Evolutionary conservation across 1,284 basidiomycete genomes (phyloP).

Genomic region (Fistulina hepatica): DNA sequence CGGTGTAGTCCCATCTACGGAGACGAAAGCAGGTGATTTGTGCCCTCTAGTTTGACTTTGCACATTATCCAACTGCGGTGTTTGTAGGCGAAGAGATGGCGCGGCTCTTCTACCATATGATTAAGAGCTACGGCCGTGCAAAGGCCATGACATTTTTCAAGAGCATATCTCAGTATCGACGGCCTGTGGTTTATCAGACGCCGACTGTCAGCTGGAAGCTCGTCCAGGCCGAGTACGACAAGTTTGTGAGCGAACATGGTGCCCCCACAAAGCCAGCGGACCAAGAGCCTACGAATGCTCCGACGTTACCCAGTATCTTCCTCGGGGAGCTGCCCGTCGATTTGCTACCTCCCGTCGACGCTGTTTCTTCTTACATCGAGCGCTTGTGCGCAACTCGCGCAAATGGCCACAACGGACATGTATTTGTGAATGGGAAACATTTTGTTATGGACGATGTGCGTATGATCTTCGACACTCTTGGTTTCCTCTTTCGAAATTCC

Average conservation of each 20-base stretch:
- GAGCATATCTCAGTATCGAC: constrained; percentile 31
- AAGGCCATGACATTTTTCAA: constrained; percentile 56
- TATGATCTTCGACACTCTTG: no score
- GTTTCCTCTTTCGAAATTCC: constrained; percentile 7
- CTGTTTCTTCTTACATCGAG: constrained; percentile 37
- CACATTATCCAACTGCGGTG: not conserved
- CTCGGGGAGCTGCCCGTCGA: no score
- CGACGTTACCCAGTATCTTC: constrained; percentile 33
- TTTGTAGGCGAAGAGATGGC: constrained; percentile 57
- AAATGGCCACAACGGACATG: constrained; percentile 41
- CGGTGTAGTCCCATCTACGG: constrained; percentile 69
- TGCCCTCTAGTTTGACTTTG: not conserved
- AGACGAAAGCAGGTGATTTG: constrained; percentile 45
- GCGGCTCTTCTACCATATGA: constrained; percentile 56
- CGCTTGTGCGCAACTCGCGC: constrained; percentile 38
- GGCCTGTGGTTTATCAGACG: not conserved
- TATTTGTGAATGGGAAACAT: constrained; percentile 85
- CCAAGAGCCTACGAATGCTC: constrained; percentile 10
- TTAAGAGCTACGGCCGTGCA: constrained; percentile 51
- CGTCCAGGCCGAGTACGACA: constrained; percentile 5
- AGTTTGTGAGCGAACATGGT: constrained; percentile 4
- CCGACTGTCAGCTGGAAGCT: constrained; percentile 8
- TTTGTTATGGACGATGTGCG: constrained; percentile 62
- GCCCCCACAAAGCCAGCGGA: constrained; percentile 17
- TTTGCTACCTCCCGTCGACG: constrained; percentile 25